Percentiles rank a stretch among this genome's conserved stretches.
Conservation (phyloP, 495 filamentous ascomycete species). For the Penicillium manginii region DNA sequence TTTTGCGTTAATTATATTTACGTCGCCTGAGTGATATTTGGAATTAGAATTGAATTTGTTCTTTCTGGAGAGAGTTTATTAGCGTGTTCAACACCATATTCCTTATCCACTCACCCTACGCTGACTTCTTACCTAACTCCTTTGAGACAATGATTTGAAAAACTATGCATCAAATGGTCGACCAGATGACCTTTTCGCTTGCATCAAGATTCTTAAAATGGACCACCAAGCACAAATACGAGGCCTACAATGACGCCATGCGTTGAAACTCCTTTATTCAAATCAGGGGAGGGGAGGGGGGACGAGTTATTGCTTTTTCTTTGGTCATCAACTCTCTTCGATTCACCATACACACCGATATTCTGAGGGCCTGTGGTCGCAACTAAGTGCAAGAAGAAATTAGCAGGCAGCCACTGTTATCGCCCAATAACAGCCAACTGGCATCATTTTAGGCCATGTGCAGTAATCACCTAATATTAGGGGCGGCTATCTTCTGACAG, state of each 20-base stretch:
- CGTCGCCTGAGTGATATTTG: too few species aligned
- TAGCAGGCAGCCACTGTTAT: slow-evolving; percentile 7
- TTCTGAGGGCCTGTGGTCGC: background rate
- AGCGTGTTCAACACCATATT: too few species aligned
- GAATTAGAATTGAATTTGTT: too few species aligned
- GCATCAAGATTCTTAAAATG: too few species aligned
- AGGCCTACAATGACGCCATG: background rate
- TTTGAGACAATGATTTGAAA: background rate
- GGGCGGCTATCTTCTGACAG: slow-evolving; percentile 30
- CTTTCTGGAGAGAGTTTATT: too few species aligned
- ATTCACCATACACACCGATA: background rate
- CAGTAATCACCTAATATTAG: slow-evolving; percentile 7
- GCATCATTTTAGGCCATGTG: slow-evolving; percentile 17
- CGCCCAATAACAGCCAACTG: background rate
- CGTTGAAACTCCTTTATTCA: background rate
- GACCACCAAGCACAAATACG: too few species aligned
- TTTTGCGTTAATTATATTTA: too few species aligned
- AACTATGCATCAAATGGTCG: background rate
- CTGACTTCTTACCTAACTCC: too few species aligned
- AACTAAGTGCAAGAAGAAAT: background rate
- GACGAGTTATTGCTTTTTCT: background rate
- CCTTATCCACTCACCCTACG: too few species aligned
- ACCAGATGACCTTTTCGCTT: background rate
- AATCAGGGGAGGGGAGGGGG: background rate
- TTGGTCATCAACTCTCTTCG: background rate